Evolutionary conservation across 2,329 filamentous ascomycete species (phyloP).

Genomic region (Coniochaeta sp.): DNA sequence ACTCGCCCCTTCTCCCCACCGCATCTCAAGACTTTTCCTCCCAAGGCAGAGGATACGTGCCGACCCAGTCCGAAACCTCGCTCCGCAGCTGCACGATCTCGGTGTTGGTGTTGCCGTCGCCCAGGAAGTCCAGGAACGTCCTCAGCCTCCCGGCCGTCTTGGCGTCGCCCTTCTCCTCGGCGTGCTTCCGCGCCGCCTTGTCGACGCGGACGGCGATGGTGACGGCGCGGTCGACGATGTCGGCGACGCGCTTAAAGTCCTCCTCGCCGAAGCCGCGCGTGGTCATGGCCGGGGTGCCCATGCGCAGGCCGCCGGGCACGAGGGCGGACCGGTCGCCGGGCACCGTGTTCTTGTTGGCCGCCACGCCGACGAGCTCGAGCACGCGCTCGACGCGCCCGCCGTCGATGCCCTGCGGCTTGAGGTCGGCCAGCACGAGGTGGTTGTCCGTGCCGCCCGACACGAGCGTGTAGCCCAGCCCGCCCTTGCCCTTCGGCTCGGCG

Average conservation of each 20-base stretch:
- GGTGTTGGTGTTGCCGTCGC: constrained; percentile 57
- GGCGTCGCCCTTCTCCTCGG: constrained; percentile 53
- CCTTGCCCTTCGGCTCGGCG: constrained; percentile 62
- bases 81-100: constrained; percentile 67
- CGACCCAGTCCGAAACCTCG: constrained; percentile 73
- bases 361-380: constrained; percentile 86
- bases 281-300: constrained; percentile 97
- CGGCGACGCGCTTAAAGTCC: constrained; percentile 81
- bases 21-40: constrained; percentile 24
- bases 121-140: constrained; percentile 61
- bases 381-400: constrained; percentile 85
- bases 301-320: constrained; percentile 84
- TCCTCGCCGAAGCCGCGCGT: constrained; percentile 84
- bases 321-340: constrained; percentile 91
- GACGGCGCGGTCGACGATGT: constrained; percentile 79
- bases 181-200: constrained; percentile 62
- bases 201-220: constrained; percentile 71
- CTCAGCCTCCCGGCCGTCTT: constrained; percentile 59
- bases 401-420: constrained; percentile 83
- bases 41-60: constrained; percentile 68
- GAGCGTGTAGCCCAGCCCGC: constrained; percentile 76
- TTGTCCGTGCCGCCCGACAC: constrained; percentile 96
- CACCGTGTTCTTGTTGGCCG: constrained; percentile 99
- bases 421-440: constrained; percentile 87
- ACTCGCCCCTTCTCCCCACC: not conserved